Conservation (phyloP, 768 basidiomycete genomes). For the Phylloporus sp. region DNA sequence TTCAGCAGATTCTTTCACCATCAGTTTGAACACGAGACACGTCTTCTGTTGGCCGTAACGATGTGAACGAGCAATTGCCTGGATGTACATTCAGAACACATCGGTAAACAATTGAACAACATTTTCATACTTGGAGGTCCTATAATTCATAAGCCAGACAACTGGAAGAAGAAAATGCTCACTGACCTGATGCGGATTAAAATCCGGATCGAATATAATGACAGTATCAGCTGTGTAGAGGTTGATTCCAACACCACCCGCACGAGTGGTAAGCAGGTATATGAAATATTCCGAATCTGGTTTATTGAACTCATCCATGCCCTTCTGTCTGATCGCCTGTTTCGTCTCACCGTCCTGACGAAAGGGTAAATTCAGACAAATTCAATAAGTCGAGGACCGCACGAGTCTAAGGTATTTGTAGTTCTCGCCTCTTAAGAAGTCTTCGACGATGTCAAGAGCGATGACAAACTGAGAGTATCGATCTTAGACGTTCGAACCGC, state of each 20-base stretch:
- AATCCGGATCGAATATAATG: conserved; percentile 92
- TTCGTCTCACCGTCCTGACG: conserved; percentile 84
- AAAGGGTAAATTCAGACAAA: conserved; percentile 6
- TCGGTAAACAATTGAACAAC: no score
- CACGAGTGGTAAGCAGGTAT: conserved; percentile 87
- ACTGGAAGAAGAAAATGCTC: not conserved
- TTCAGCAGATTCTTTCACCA: conserved; percentile 93
- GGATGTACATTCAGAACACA: conserved; percentile 8
- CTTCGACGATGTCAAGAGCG: conserved; percentile 81
- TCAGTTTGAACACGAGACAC: conserved; percentile 91
- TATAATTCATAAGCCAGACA: conserved; percentile 26
- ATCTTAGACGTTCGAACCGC: not conserved
- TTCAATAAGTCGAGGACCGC: conserved; percentile 16
- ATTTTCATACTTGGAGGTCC: conserved; percentile 77
- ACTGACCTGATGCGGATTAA: conserved; percentile 90
- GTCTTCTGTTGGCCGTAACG: conserved; percentile 94
- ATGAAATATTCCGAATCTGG: conserved; percentile 84
- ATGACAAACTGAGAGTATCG: conserved; percentile 67
- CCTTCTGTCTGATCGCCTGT: conserved; percentile 80
- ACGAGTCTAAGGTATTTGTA: conserved; percentile 77
- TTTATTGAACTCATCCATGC: conserved; percentile 93
- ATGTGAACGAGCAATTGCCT: conserved; percentile 95
- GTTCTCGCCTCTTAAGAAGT: conserved; percentile 80
- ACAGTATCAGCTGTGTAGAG: conserved; percentile 91
- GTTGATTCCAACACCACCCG: conserved; percentile 93